These are phyloP conservation scores for Geotrichum bryndzae DNA, from an alignment of 1,139 yeast species.

Conservation along the genomic window DNA sequence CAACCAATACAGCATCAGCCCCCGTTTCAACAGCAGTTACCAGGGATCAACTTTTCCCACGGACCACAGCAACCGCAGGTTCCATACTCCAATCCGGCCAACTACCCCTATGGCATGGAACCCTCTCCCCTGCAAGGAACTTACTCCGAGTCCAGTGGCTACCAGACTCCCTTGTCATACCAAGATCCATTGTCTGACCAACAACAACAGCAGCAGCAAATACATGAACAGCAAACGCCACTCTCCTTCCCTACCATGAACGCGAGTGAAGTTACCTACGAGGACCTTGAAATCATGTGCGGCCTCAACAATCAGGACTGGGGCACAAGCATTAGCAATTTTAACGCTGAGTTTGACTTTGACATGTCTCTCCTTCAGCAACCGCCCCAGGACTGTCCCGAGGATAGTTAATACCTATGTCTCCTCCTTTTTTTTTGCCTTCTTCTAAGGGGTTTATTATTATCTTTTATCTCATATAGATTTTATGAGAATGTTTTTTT, in stretches of 20 bases:
- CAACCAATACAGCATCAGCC: not conserved
- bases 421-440: not conserved
- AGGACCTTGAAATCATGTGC: slow-evolving; percentile 18
- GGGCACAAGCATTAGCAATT: slow-evolving; percentile 14
- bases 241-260: not conserved
- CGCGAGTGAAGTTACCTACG: slow-evolving; percentile 9
- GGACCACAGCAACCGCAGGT: not conserved
- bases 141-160: not conserved
- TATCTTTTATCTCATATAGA: not conserved
- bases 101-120: not conserved
- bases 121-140: not conserved
- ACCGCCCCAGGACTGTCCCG: slow-evolving; percentile 18
- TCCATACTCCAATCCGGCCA: not conserved
- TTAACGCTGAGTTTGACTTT: slow-evolving; percentile 17
- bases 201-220: not conserved
- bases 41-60: not conserved
- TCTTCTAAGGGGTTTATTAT: not conserved
- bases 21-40: not conserved
- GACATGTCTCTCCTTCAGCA: slow-evolving; percentile 7
- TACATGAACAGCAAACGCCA: not conserved
- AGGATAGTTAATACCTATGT: slow-evolving; percentile 3
- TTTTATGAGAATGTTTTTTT: too few species aligned
- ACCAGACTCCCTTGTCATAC: not conserved
- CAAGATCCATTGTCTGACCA: not conserved
- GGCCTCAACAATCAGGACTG: slow-evolving; percentile 17